phyloP scores from a whole-genome alignment of 2,329 filamentous ascomycete species.

The Hortaea werneckii region DNA sequence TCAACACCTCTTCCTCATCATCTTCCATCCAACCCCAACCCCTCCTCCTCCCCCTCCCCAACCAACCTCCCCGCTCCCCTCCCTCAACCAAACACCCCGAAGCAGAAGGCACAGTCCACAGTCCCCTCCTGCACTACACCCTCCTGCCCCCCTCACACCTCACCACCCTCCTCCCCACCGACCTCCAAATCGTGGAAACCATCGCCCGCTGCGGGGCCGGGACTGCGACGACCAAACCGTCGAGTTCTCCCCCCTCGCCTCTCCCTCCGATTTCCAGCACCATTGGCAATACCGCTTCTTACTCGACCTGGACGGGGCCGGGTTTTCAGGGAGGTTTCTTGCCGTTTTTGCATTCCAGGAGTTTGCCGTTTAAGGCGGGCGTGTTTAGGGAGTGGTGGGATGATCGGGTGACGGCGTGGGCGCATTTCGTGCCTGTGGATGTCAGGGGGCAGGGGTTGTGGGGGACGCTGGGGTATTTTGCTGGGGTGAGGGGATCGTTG shows the following conservation, averaged over 20 bases:
- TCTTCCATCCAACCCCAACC: constrained; percentile 28
- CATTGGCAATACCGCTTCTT: constrained; percentile 60
- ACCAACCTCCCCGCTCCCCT: not conserved
- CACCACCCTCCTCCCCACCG: constrained; percentile 43
- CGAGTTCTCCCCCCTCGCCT: constrained; percentile 41
- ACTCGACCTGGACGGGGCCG: constrained; percentile 59
- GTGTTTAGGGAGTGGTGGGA: constrained; percentile 75
- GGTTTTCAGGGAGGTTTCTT: constrained; percentile 58
- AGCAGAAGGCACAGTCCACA: not conserved
- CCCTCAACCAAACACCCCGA: not conserved
- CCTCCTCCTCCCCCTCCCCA: constrained; percentile 44
- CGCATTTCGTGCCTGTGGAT: constrained; percentile 73
- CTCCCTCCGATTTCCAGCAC: constrained; percentile 41
- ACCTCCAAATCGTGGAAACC: constrained; percentile 50
- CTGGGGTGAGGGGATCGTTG: constrained; percentile 40
- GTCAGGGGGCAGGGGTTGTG: constrained; percentile 62
- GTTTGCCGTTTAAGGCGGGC: constrained; percentile 59
- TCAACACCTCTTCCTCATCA: constrained; percentile 22
- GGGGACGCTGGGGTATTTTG: constrained; percentile 65
- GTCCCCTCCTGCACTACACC: constrained; percentile 23
- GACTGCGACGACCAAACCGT: constrained; percentile 44
- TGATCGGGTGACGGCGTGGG: constrained; percentile 62
- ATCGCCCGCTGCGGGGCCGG: constrained; percentile 45
- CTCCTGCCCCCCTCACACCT: constrained; percentile 48
- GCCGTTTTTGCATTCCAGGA: constrained; percentile 54